A percentile compares a stretch with the other conserved stretches of the same genome.
phyloP scores from a whole-genome alignment of 1,284 basidiomycete genomes.

The Golubevia pallescens region DNA sequence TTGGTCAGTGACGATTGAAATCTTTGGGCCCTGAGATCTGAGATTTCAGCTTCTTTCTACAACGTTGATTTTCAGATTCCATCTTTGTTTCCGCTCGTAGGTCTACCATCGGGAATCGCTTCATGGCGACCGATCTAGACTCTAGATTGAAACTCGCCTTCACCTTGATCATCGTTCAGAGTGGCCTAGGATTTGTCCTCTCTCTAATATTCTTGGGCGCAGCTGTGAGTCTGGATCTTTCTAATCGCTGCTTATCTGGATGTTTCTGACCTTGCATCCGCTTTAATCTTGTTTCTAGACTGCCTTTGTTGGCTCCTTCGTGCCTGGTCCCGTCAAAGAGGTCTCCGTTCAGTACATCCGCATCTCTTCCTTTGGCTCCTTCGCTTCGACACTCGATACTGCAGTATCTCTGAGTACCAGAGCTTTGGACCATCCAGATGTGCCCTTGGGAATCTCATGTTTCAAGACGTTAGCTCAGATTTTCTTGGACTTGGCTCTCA shows the following conservation, averaged over 20 bases:
- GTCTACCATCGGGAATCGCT: constrained; percentile 25
- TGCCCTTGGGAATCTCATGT: constrained; percentile 25
- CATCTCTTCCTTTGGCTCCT: constrained; percentile 23
- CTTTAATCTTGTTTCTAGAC: background rate
- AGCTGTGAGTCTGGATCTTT: constrained; percentile 4
- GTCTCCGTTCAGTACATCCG: constrained; percentile 29
- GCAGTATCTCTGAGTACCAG: constrained; percentile 24
- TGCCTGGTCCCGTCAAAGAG: constrained; percentile 20
- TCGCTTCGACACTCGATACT: constrained; percentile 22
- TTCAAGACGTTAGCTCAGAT: constrained; percentile 21
- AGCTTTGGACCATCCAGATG: constrained; percentile 31
- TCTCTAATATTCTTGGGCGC: constrained; percentile 27
- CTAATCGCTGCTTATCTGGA: background rate
- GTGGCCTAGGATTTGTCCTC: constrained; percentile 21
- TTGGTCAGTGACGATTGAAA: constrained; percentile 8
- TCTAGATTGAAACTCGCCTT: constrained; percentile 15
- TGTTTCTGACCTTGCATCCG: background rate
- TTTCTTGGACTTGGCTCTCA: constrained; percentile 31
- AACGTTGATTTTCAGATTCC: too few relatives aligned
- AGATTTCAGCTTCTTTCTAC: too few relatives aligned
- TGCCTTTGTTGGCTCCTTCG: constrained; percentile 27
- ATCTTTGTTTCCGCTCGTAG: background rate
- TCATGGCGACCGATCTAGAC: background rate
- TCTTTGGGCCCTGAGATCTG: too few relatives aligned
- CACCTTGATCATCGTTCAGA: constrained; percentile 32